These are phyloP conservation scores for Hortiboletus campestris DNA, from an alignment of 768 basidiomycete species.

Conservation along the genomic window DNA sequence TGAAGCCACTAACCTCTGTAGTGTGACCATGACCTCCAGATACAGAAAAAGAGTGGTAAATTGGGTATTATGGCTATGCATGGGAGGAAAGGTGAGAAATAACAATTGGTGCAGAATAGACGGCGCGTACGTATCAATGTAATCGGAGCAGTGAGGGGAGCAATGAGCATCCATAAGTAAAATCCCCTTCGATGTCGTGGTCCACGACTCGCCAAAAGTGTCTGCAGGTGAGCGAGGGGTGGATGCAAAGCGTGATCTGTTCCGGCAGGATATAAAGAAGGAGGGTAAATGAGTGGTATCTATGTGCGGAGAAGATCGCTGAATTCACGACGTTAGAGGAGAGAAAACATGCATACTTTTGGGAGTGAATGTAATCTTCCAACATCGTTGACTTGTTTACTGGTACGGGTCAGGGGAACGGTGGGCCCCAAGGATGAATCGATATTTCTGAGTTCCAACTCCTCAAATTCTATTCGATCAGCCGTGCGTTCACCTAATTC, in stretches of 20 bases:
- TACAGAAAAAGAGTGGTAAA: conserved; percentile 81
- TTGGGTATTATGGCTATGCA: conserved; percentile 75
- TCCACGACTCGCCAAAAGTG: conserved; percentile 51
- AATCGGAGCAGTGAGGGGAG: conserved; percentile 76
- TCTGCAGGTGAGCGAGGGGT: conserved; percentile 45
- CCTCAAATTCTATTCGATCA: conserved; percentile 78
- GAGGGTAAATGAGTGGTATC: conserved; percentile 50
- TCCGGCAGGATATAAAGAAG: conserved; percentile 51
- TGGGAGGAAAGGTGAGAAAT: background rate
- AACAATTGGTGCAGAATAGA: background rate
- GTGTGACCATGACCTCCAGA: conserved; percentile 84
- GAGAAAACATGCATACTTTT: conserved; percentile 11
- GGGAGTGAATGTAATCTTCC: conserved; percentile 2
- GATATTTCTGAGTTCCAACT: conserved; percentile 69
- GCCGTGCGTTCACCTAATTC: conserved; percentile 64
- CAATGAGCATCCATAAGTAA: conserved; percentile 59
- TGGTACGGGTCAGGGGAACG: conserved; percentile 27
- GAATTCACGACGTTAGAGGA: background rate
- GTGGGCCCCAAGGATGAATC: conserved; percentile 69
- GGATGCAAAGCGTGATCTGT: conserved; percentile 25
- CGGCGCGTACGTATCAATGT: conserved; percentile 65
- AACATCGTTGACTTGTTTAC: conserved; percentile 15
- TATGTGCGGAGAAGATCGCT: conserved; percentile 24
- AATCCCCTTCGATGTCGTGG: conserved; percentile 68
- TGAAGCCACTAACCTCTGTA: conserved; percentile 55